Conservation (phyloP, 192 early-diverging fungal species). For the Kickxella alabastrina region DNA sequence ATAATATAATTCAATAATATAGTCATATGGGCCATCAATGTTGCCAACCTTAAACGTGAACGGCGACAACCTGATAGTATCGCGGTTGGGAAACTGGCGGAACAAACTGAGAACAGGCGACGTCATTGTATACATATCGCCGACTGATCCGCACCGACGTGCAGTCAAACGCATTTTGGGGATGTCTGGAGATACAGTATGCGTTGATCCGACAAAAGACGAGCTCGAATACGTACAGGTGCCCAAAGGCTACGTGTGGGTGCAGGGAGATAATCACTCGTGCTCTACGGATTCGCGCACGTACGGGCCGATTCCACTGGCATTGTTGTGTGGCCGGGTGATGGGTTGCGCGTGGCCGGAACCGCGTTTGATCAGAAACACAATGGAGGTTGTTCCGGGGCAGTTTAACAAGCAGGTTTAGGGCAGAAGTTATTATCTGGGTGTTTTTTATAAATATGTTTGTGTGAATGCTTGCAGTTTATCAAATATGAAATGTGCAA, state of each 20-base stretch:
- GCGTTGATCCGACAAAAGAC: constrained; percentile 66
- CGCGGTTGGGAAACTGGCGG: constrained; percentile 59
- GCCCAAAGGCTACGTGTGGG: constrained; percentile 85
- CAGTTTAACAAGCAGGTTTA: constrained; percentile 5
- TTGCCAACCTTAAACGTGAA: constrained; percentile 81
- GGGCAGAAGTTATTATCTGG: too few species aligned
- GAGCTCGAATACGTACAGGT: constrained; percentile 67
- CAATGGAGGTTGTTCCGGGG: constrained; percentile 32
- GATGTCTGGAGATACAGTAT: constrained; percentile 75
- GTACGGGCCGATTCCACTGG: constrained; percentile 85
- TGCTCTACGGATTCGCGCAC: constrained; percentile 88
- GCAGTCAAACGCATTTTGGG: constrained; percentile 85
- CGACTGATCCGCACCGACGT: constrained; percentile 58
- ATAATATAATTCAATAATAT: background rate
- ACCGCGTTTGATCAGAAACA: constrained; percentile 13
- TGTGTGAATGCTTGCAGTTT: too few species aligned
- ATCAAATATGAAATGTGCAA: too few species aligned
- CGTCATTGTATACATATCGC: constrained; percentile 73
- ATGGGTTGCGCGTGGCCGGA: constrained; percentile 57
- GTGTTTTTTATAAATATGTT: too few species aligned
- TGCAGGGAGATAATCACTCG: constrained; percentile 85
- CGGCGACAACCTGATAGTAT: constrained; percentile 74
- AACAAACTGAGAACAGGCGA: constrained; percentile 62
- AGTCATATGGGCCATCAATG: constrained; percentile 81
- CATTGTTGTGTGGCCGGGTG: constrained; percentile 73